Evolutionary conservation across 1,284 basidiomycete genomes (phyloP).

Genomic region (Cryptococcus deneoformans): DNA sequence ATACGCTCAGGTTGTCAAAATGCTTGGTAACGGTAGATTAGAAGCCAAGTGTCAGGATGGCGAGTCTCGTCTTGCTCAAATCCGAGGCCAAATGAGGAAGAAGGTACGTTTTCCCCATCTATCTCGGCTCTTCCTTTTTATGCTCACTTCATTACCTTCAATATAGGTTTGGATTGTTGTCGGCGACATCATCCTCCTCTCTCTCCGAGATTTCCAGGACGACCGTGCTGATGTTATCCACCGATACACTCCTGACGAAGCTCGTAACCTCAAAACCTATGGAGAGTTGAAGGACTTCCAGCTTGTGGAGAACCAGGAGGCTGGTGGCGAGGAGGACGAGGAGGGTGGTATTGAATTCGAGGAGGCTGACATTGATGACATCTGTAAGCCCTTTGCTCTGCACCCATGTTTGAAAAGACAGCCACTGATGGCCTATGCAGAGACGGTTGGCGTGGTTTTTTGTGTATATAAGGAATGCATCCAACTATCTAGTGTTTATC

Average conservation of each 20-base stretch:
- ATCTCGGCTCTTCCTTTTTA: background rate
- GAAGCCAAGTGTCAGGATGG: constrained; percentile 99
- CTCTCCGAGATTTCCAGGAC: constrained; percentile 98
- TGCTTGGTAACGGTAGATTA: constrained; percentile 97
- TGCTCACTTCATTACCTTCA: background rate
- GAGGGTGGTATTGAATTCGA: constrained; percentile 86
- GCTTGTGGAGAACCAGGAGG: constrained; percentile 93
- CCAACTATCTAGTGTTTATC: too few species aligned
- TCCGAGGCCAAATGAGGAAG: constrained; percentile 99
- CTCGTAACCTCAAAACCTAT: constrained; percentile 81
- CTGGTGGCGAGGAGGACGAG: constrained; percentile 58
- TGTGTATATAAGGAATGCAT: too few species aligned
- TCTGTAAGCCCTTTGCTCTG: constrained; percentile 27
- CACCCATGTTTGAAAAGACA: too few species aligned
- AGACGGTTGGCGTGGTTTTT: too few species aligned
- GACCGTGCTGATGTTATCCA: constrained; percentile 99
- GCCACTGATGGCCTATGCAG: too few species aligned
- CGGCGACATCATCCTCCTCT: constrained; percentile 95
- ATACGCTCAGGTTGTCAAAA: constrained; percentile 97
- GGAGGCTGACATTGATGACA: constrained; percentile 61
- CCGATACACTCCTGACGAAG: constrained; percentile 94
- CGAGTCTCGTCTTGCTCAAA: constrained; percentile 96
- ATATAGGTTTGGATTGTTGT: constrained; percentile 97
- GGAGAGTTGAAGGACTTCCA: constrained; percentile 97
- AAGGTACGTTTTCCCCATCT: constrained; percentile 64